Conservation (phyloP, 352 stramenopile genomes). For the Pythium dissimile region DNA sequence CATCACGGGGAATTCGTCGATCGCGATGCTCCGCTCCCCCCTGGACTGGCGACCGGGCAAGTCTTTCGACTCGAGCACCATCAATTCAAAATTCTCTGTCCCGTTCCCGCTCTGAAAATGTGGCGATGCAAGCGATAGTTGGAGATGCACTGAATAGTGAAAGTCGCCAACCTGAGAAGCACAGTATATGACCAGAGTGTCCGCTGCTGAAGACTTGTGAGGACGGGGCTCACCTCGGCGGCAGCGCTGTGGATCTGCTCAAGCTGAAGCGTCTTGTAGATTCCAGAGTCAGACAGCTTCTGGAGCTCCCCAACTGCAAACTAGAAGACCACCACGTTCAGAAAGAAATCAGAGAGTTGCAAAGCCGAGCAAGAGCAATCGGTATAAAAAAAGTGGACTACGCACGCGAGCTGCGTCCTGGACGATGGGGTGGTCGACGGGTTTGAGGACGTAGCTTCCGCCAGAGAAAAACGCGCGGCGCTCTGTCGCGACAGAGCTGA, state of each 20-base stretch:
- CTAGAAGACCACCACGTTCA: constrained; percentile 15
- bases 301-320: constrained; percentile 61
- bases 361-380: not conserved
- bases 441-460: constrained; percentile 21
- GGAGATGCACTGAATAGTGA: constrained; percentile 76
- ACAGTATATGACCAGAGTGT: too few relatives aligned
- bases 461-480: constrained; percentile 11
- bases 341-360: not conserved
- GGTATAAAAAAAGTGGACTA: not conserved
- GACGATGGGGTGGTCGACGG: constrained; percentile 37
- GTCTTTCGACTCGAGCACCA: constrained; percentile 72
- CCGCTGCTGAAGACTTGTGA: not conserved
- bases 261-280: constrained; percentile 65
- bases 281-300: constrained; percentile 63
- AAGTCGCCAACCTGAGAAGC: constrained; percentile 57
- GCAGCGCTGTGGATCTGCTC: constrained; percentile 45
- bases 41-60: constrained; percentile 4
- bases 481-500: not conserved
- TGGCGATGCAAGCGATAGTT: constrained; percentile 57
- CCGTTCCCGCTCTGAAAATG: constrained; percentile 58
- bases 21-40: constrained; percentile 54
- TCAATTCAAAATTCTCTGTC: constrained; percentile 63
- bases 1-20: constrained; percentile 86
- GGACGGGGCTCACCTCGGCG: constrained; percentile 33
- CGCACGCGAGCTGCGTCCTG: constrained; percentile 37